Percentiles rank a stretch among this genome's conserved stretches.
These are phyloP conservation scores for Pseudocercospora fijiensis DNA, from an alignment of 2,329 filamentous ascomycete species.

Conservation along the genomic window DNA sequence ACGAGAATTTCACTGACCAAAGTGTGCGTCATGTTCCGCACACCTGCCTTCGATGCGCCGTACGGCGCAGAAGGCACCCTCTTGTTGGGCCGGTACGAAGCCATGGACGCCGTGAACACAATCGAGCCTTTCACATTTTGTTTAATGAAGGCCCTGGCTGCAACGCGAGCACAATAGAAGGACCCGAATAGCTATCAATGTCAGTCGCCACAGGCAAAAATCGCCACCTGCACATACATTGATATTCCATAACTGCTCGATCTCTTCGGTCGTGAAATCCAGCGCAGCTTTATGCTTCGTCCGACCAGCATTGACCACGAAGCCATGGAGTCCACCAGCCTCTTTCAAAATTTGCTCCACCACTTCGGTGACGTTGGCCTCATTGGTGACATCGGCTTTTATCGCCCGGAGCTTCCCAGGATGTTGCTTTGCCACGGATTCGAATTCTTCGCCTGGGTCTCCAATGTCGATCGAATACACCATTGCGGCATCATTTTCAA, in stretches of 20 bases:
- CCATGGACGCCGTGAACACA: slow-evolving; percentile 51
- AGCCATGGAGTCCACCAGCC: slow-evolving; percentile 49
- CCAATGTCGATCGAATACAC: slow-evolving; percentile 52
- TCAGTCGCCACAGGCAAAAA: neutral
- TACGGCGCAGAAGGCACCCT: slow-evolving; percentile 38
- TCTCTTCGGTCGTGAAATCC: slow-evolving; percentile 52
- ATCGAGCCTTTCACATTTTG: slow-evolving; percentile 47
- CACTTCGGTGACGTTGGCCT: slow-evolving; percentile 46
- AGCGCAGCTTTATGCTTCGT: slow-evolving; percentile 55
- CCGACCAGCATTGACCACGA: slow-evolving; percentile 53
- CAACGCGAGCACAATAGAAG: slow-evolving; percentile 46
- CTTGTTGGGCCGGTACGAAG: slow-evolving; percentile 47
- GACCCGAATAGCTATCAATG: slow-evolving; percentile 46
- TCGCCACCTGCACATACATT: slow-evolving; percentile 34
- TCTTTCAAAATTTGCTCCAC: slow-evolving; percentile 48
- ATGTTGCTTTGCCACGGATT: slow-evolving; percentile 41
- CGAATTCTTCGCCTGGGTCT: slow-evolving; percentile 46
- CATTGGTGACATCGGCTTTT: slow-evolving; percentile 50
- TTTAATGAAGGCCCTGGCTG: slow-evolving; percentile 49
- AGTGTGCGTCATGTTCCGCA: slow-evolving; percentile 45
- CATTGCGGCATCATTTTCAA: slow-evolving; percentile 45
- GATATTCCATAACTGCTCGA: slow-evolving; percentile 47
- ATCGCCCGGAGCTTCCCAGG: slow-evolving; percentile 45
- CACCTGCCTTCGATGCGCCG: slow-evolving; percentile 44
- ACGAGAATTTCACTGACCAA: slow-evolving; percentile 45